Evolutionary conservation across 108 stramenopile genomes (phyloP).

Genomic region (Nannochloropsis gaditana): DNA sequence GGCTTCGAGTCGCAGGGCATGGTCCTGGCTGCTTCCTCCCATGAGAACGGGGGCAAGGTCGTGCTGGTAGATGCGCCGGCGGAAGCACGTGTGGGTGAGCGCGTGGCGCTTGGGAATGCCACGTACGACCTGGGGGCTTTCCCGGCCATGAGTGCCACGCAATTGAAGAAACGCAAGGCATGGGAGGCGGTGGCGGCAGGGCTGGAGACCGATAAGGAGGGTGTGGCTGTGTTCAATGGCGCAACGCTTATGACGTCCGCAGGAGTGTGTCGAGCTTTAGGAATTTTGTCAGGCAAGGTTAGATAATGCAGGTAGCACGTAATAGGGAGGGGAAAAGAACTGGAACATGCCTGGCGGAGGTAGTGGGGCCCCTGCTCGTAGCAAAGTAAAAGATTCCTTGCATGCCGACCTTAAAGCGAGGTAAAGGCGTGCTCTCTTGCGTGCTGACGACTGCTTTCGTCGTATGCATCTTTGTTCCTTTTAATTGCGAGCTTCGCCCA

Average conservation of each 20-base stretch:
- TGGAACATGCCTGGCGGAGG: background rate
- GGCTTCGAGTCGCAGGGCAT: conserved; percentile 92
- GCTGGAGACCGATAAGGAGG: conserved; percentile 75
- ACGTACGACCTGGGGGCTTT: conserved; percentile 65
- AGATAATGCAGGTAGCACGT: background rate
- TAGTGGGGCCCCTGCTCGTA: no score
- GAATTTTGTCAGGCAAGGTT: background rate
- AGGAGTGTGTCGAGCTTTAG: conserved; percentile 28
- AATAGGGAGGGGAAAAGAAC: background rate
- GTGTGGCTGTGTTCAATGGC: conserved; percentile 44
- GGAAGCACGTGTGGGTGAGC: conserved; percentile 79
- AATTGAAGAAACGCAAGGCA: conserved; percentile 93
- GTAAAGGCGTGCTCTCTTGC: no score
- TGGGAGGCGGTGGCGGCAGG: conserved; percentile 72
- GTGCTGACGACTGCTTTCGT: no score
- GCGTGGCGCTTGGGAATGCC: conserved; percentile 76
- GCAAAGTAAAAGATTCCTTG: no score
- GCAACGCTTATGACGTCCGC: conserved; percentile 30
- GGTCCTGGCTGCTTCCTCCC: conserved; percentile 87
- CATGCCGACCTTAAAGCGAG: no score
- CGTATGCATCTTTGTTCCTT: no score
- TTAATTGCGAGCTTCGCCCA: no score
- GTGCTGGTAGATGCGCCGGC: conserved; percentile 90
- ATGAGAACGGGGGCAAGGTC: conserved; percentile 56
- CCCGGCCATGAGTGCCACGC: conserved; percentile 12